Evolutionary conservation across 2,329 filamentous ascomycete species (phyloP).

Genomic region (Lachnellula arida): DNA sequence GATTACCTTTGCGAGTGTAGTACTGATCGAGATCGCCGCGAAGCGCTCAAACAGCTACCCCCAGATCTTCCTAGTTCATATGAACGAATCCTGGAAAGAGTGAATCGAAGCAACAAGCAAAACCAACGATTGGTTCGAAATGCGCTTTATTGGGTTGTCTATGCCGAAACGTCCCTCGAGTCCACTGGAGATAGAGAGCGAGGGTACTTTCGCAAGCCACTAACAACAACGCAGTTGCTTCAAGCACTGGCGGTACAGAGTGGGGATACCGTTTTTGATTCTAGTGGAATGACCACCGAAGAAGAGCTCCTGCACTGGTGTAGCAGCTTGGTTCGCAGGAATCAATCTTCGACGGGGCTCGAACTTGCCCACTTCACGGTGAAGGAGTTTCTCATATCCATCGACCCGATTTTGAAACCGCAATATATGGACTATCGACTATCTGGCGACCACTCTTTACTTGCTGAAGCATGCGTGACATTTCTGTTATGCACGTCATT

Average conservation of each 20-base stretch:
- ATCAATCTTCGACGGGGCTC: neutral
- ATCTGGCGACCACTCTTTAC: neutral
- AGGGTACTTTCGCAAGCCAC: too few species aligned
- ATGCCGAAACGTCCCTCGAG: neutral
- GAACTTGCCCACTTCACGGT: conserved; percentile 29
- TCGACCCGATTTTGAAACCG: neutral
- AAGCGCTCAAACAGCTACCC: conserved; percentile 26
- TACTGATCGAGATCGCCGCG: conserved; percentile 21
- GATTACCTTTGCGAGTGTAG: conserved; percentile 28
- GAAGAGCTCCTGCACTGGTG: conserved; percentile 18
- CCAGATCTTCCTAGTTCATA: conserved; percentile 24
- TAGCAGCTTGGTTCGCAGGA: conserved; percentile 22
- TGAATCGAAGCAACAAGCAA: conserved; percentile 15
- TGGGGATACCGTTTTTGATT: conserved; percentile 9
- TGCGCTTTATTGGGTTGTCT: conserved; percentile 16
- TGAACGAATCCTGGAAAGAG: conserved; percentile 24
- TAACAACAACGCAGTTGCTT: conserved; percentile 7
- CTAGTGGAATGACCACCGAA: conserved; percentile 8
- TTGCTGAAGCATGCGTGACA: neutral
- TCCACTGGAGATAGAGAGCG: too few species aligned
- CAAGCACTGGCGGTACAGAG: conserved; percentile 20
- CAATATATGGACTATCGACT: conserved; percentile 1
- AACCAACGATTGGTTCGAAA: conserved; percentile 17
- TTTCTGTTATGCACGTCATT: neutral
- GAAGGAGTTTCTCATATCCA: conserved; percentile 19